phyloP scores from a whole-genome alignment of 108 stramenopile species.

The Cyclotella distinguenda region DNA sequence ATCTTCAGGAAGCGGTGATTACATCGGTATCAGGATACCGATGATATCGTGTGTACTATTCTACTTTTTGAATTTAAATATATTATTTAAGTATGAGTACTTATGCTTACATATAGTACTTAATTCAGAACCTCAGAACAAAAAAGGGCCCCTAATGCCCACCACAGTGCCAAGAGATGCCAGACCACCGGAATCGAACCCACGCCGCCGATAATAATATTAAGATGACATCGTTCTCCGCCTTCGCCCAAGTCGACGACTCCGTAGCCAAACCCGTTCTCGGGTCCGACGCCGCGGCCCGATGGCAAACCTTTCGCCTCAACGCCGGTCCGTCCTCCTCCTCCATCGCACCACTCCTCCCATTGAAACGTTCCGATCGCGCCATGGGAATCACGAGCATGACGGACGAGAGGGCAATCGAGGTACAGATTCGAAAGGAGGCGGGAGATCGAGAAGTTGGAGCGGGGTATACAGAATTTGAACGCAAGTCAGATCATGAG shows the following conservation, averaged over 20 bases:
- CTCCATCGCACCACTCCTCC: constrained; percentile 64
- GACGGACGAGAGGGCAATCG: constrained; percentile 68
- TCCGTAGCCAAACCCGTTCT: constrained; percentile 76
- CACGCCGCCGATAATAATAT: too few relatives aligned
- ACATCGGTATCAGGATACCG: too few relatives aligned
- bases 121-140: too few relatives aligned
- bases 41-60: too few relatives aligned
- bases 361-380: constrained; percentile 69
- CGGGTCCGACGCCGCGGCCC: constrained; percentile 79
- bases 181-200: too few relatives aligned
- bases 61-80: too few relatives aligned
- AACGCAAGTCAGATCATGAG: constrained; percentile 55
- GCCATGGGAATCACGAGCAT: constrained; percentile 66
- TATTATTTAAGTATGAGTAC: too few relatives aligned
- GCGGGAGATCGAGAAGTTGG: constrained; percentile 55
- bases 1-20: too few relatives aligned
- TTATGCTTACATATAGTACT: too few relatives aligned
- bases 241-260: constrained; percentile 76
- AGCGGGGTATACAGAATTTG: constrained; percentile 68
- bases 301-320: constrained; percentile 69
- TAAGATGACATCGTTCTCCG: constrained; percentile 67
- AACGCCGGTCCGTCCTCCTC: constrained; percentile 18
- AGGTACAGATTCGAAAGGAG: constrained; percentile 58
- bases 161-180: too few relatives aligned
- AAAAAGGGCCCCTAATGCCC: too few relatives aligned